Base-by-base conservation (phyloP, 352 stramenopile genomes). In the Globisporangium radiosum region DNA sequence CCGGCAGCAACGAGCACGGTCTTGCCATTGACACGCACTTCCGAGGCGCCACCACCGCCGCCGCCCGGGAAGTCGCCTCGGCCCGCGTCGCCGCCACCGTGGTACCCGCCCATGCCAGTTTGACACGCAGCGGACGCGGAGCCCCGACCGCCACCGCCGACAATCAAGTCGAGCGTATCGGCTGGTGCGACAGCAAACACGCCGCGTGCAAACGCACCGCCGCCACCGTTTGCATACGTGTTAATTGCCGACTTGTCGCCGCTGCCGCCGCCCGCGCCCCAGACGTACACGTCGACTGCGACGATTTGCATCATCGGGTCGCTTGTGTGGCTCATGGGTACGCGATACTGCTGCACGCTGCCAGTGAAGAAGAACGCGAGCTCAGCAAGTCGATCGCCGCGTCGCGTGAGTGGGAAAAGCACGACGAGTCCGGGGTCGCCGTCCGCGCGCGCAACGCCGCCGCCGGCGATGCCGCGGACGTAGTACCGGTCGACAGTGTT, bases 211-310 rank as follows among this genome's bases (percentile, higher is more conserved):
- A 92, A 95, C 13, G 83, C 82, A 7, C 85, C 85, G 0, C 84
- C 85, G 3, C 85, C 84, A n/a, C 83, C 85, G 40, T 7, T 44
- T 13, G 40, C 40, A 14, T 8, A 1, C 11, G 14, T 25, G 3
- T 15, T 42, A 14, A 13, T 44, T 13, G 15, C 14, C 42, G 53
- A 14, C 49, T 76, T 77, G 11, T 53, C 65, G 15, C 76, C 76
- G 19, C 80, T 79, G 39, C 81, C 85, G 7, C 85, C 84, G 9
- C 85, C 85, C n/a, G 62, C 85, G 0, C 85, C 85, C 84, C 86
- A 95, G 10, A 78, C 71, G 42, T 89, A 90, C n/a, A 85, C 62
- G 38, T 88, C 81, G 4, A 88, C 36, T 5, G 76, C 78, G 25
- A 90, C 73, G 38, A 94, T 62, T 6, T 78, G 78, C n/a, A 43